Evolutionary conservation across 371 early-diverging fungal genomes (phyloP).

Genomic region (Syncephalastrum monosporum): DNA sequence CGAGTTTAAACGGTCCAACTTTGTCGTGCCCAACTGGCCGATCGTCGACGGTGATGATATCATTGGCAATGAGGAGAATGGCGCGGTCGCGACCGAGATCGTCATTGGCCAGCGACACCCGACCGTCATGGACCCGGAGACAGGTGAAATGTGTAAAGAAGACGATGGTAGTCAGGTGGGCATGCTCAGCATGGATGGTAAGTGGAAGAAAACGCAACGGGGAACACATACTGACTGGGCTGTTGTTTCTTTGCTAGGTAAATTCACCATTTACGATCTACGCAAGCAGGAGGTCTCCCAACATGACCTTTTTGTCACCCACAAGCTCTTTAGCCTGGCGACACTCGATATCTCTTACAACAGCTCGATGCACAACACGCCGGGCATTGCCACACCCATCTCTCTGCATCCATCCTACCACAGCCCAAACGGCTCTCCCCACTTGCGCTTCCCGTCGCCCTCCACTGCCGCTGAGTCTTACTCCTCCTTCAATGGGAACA

Average conservation of each 20-base stretch:
- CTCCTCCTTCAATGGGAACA: conserved; percentile 13
- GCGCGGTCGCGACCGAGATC: conserved; percentile 59
- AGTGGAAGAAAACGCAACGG: background rate
- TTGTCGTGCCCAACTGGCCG: conserved; percentile 44
- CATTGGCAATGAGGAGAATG: conserved; percentile 32
- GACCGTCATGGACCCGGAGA: conserved; percentile 13
- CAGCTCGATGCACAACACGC: conserved; percentile 5
- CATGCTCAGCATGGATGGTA: conserved; percentile 66
- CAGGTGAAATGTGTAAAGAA: conserved; percentile 18
- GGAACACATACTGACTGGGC: background rate
- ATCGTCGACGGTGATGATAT: conserved; percentile 30
- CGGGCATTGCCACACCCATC: conserved; percentile 4
- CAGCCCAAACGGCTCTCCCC: conserved; percentile 15
- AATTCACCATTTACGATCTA: conserved; percentile 55
- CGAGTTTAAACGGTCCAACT: conserved; percentile 32
- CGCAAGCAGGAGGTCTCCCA: conserved; percentile 42
- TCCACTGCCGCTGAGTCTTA: conserved; percentile 12
- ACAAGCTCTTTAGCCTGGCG: conserved; percentile 61
- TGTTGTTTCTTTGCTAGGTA: conserved; percentile 29
- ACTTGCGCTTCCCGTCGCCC: conserved; percentile 22
- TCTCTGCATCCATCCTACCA: conserved; percentile 1
- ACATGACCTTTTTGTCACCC: conserved; percentile 56
- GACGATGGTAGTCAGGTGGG: conserved; percentile 49
- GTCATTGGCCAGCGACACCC: conserved; percentile 47
- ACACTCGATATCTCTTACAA: conserved; percentile 43